Percentiles rank a stretch among this genome's conserved stretches.
phyloP scores from a whole-genome alignment of 352 stramenopile species.

The Phytophthora sp. region DNA sequence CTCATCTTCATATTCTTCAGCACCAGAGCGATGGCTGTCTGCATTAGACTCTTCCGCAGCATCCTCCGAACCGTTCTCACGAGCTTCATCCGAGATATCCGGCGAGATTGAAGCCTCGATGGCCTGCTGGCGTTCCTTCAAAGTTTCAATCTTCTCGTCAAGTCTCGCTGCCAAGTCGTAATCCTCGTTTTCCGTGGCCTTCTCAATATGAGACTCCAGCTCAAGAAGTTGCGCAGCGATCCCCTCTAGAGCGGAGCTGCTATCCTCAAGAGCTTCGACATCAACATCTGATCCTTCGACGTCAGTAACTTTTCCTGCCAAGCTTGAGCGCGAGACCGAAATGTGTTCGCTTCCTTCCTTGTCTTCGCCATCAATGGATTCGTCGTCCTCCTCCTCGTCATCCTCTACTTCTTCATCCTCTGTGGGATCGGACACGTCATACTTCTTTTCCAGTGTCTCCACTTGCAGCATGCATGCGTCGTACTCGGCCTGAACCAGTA shows the following conservation, averaged over 20 bases:
- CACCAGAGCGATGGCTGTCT: conserved; percentile 23
- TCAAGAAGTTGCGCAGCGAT: conserved; percentile 63
- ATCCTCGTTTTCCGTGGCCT: conserved; percentile 81
- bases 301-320: conserved; percentile 28
- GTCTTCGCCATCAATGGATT: conserved; percentile 56
- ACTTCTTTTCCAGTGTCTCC: conserved; percentile 73
- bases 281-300: conserved; percentile 36
- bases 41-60: conserved; percentile 22
- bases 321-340: conserved; percentile 25
- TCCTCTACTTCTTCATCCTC: conserved; percentile 64
- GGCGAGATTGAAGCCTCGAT: conserved; percentile 43
- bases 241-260: conserved; percentile 49
- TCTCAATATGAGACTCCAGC: conserved; percentile 73
- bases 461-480: conserved; percentile 69
- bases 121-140: conserved; percentile 58
- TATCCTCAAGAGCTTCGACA: conserved; percentile 37
- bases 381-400: conserved; percentile 55
- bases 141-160: conserved; percentile 72
- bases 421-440: conserved; percentile 61
- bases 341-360: conserved; percentile 29
- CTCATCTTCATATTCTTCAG: conserved; percentile 28
- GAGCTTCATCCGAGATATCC: conserved; percentile 19
- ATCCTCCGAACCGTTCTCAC: conserved; percentile 18
- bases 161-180: conserved; percentile 81
- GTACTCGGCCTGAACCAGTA: conserved; percentile 81